These are phyloP conservation scores for Penicillium sp. DNA, from an alignment of 2,329 filamentous ascomycete species.

Conservation along the genomic window DNA sequence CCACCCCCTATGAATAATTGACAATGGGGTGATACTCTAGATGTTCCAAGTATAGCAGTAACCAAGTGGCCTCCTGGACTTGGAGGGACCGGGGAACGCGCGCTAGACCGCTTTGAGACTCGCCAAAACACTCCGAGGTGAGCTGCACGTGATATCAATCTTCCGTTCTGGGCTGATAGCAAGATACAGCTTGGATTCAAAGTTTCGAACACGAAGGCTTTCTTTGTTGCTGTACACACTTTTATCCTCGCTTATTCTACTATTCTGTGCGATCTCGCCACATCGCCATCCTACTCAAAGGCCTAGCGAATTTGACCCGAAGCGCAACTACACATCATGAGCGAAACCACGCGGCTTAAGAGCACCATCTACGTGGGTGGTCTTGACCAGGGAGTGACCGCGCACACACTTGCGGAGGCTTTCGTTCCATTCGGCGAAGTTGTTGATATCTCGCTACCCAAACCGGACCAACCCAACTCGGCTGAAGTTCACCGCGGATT, in stretches of 20 bases:
- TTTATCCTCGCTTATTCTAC: not conserved
- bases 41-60: slow-evolving; percentile 24
- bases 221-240: not conserved
- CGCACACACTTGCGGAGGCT: slow-evolving; percentile 75
- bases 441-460: slow-evolving; percentile 83
- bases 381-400: slow-evolving; percentile 74
- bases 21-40: slow-evolving; percentile 31
- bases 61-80: slow-evolving; percentile 44
- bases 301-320: not conserved
- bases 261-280: not conserved
- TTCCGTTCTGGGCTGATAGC: slow-evolving; percentile 13
- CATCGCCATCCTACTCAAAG: not conserved
- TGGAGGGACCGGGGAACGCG: slow-evolving; percentile 31
- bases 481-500: slow-evolving; percentile 84
- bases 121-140: slow-evolving; percentile 34
- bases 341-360: slow-evolving; percentile 78
- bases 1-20: slow-evolving; percentile 32
- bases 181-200: slow-evolving; percentile 3
- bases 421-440: slow-evolving; percentile 98
- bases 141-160: slow-evolving; percentile 36
- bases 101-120: slow-evolving; percentile 32
- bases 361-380: slow-evolving; percentile 91
- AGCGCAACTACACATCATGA: slow-evolving; percentile 56
- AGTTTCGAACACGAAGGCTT: not conserved
- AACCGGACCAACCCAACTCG: slow-evolving; percentile 76